A percentile compares a stretch with the other conserved stretches of the same genome.
Evolutionary conservation across 768 basidiomycete species (phyloP).

Genomic region (Naganishia onofrii): DNA sequence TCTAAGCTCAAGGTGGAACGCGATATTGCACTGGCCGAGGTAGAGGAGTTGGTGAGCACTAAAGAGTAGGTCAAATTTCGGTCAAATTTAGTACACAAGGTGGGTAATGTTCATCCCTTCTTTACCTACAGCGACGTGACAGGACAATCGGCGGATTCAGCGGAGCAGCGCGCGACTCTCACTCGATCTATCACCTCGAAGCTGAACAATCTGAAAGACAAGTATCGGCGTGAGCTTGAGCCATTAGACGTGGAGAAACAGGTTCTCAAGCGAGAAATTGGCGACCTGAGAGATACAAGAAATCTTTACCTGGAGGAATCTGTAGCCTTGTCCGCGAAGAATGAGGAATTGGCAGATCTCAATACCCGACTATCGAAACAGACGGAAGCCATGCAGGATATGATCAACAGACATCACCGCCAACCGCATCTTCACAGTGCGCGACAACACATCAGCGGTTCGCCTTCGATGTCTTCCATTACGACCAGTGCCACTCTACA

Average conservation of each 20-base stretch:
- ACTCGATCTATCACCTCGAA: conserved; percentile 74
- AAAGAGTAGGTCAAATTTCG: conserved; percentile 61
- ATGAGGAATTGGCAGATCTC: conserved; percentile 87
- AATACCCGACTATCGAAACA: conserved; percentile 77
- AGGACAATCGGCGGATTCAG: conserved; percentile 35
- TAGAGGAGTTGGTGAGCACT: conserved; percentile 77
- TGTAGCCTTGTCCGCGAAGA: conserved; percentile 80
- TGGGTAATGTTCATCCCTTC: not conserved
- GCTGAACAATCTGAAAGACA: conserved; percentile 78
- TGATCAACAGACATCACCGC: conserved; percentile 41
- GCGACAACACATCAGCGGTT: conserved; percentile 37
- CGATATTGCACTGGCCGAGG: conserved; percentile 86
- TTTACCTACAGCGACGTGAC: conserved; percentile 50
- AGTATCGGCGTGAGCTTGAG: conserved; percentile 82
- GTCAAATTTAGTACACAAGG: not conserved
- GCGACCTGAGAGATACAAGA: conserved; percentile 78
- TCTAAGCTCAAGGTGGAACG: conserved; percentile 83
- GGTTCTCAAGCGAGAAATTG: conserved; percentile 71
- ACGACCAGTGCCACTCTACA: conserved; percentile 45
- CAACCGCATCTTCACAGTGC: conserved; percentile 11
- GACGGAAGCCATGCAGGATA: conserved; percentile 59
- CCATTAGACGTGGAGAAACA: conserved; percentile 81
- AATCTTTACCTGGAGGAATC: conserved; percentile 89
- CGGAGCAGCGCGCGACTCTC: conserved; percentile 42
- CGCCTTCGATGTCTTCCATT: conserved; percentile 45